A percentile compares a stretch with the other conserved stretches of the same genome.
phyloP scores from a whole-genome alignment of 768 basidiomycete genomes.

The Suillus plorans region DNA sequence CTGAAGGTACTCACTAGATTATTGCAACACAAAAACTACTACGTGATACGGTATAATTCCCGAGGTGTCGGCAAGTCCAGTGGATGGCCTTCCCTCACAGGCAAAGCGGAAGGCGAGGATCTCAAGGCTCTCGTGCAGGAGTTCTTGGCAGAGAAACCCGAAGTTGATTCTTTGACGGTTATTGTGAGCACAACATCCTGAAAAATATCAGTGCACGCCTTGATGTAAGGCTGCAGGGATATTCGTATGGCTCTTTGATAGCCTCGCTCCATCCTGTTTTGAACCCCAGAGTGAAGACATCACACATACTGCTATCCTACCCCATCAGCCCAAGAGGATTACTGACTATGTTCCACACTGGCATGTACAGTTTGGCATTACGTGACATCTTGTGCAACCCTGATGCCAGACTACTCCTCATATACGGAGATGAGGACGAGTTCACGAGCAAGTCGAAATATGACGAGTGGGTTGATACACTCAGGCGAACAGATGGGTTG shows the following conservation, averaged over 20 bases:
- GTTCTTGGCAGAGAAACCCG: conserved; percentile 41
- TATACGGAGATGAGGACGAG: conserved; percentile 70
- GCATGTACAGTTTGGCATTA: conserved; percentile 53
- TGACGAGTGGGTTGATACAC: conserved; percentile 48
- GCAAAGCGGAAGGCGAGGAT: conserved; percentile 68
- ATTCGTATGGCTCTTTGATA: conserved; percentile 79
- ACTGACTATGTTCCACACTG: conserved; percentile 67
- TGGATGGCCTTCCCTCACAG: conserved; percentile 74
- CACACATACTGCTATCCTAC: conserved; percentile 74
- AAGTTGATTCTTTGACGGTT: conserved; percentile 53
- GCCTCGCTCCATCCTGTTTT: conserved; percentile 63
- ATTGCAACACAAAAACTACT: conserved; percentile 47
- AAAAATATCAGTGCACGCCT: conserved; percentile 2
- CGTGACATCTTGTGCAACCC: conserved; percentile 46
- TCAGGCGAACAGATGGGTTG: conserved; percentile 29
- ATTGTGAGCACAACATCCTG: conserved; percentile 45
- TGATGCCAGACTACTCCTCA: conserved; percentile 52
- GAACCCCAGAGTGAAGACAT: conserved; percentile 47
- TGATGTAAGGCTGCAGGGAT: conserved; percentile 52
- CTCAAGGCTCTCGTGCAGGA: conserved; percentile 61
- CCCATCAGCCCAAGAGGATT: conserved; percentile 66
- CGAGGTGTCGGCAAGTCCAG: conserved; percentile 75
- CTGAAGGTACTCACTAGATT: conserved; percentile 46
- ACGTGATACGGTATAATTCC: conserved; percentile 73
- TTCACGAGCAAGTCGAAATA: conserved; percentile 63